Base-by-base conservation (phyloP, 495 filamentous ascomycete genomes). In the Aspergillus nanangensis region DNA sequence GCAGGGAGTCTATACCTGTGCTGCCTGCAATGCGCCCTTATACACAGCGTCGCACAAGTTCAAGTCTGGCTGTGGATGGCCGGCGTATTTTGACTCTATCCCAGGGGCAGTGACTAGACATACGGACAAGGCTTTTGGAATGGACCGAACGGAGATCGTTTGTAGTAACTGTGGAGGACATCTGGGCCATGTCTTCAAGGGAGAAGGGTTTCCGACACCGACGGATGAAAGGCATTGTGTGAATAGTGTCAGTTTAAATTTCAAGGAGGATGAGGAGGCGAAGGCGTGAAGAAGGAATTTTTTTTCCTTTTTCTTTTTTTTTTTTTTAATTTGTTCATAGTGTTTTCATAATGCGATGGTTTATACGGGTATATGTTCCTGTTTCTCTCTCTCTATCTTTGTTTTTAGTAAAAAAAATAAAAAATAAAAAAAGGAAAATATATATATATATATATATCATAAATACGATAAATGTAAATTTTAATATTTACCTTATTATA, bases 161-260 rank as follows among this genome's bases (percentile, higher is more conserved):
- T 98, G 93, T 69, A 76, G 75, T 43, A 93, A 91, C 66, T 98
- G 93, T 57, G 93, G 93, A 4, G 93, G 93, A 3, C 93, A 98
- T 74, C 65, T 98, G 41, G 93, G 93, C 19, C 93, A 98, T 74
- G 90, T 97, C 27, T 98, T 98, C 60, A 94, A 95, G 74, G 93
- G 93, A 7, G 93, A 98, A 66, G 89, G 90, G 31, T 95, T 83
- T 65, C 61, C 74, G 8, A 96, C 88, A 14, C 90, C 93, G 35
- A 96, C 91, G 37, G 87, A 98, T 65, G 91, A 97, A 81, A 72
- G 93, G 41, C 93, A 98, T 70, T 98, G 93, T 64, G 93, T 98
- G 39, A 98, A 98, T 62, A 93, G 88, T 52, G 67, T 97, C 17
- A 94, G 88, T 64, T 72, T 98, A 70, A 91, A 78, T 44, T 98